Evolutionary conservation across 2,329 filamentous ascomycete genomes (phyloP).

Genomic region (Chrysosporium queenslandicum): DNA sequence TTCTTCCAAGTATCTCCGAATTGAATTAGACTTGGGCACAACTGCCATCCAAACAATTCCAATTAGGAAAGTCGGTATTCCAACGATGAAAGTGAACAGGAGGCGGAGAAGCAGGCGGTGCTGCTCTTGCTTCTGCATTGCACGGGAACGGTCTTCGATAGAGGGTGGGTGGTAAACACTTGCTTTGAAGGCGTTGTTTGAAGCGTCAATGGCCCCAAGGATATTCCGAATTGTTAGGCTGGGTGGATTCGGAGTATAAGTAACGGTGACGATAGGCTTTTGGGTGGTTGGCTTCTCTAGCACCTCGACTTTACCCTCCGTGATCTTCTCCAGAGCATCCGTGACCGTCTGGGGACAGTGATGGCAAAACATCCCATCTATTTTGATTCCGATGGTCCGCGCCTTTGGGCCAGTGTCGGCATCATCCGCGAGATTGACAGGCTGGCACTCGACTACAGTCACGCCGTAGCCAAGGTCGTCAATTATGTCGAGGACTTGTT

Average conservation of each 20-base stretch:
- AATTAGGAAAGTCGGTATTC: conserved; percentile 75
- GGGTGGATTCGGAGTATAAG: conserved; percentile 59
- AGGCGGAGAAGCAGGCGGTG: conserved; percentile 59
- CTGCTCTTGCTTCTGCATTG: conserved; percentile 62
- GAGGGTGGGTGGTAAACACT: conserved; percentile 70
- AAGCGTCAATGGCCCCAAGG: conserved; percentile 54
- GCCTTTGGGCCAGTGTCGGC: conserved; percentile 26
- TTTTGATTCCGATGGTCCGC: conserved; percentile 53
- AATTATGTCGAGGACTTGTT: conserved; percentile 41
- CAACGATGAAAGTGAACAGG: conserved; percentile 55
- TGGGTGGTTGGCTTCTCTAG: conserved; percentile 44
- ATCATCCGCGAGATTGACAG: conserved; percentile 30
- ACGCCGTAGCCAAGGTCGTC: conserved; percentile 57
- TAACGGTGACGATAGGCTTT: conserved; percentile 58
- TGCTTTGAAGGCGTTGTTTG: conserved; percentile 56
- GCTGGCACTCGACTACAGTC: conserved; percentile 41
- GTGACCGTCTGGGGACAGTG: conserved; percentile 51
- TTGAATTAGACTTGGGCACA: conserved; percentile 49
- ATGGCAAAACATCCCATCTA: conserved; percentile 66
- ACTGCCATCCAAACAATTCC: conserved; percentile 89
- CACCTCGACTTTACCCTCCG: conserved; percentile 37
- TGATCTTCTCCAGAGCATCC: conserved; percentile 34
- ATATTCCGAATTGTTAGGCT: conserved; percentile 66
- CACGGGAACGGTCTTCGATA: conserved; percentile 68
- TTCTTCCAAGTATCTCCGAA: conserved; percentile 57